Evolutionary conservation across 2,329 filamentous ascomycete genomes (phyloP), one percentile per base, ranked within the genome.

Genomic region (Albifimbria verrucaria): DNA sequence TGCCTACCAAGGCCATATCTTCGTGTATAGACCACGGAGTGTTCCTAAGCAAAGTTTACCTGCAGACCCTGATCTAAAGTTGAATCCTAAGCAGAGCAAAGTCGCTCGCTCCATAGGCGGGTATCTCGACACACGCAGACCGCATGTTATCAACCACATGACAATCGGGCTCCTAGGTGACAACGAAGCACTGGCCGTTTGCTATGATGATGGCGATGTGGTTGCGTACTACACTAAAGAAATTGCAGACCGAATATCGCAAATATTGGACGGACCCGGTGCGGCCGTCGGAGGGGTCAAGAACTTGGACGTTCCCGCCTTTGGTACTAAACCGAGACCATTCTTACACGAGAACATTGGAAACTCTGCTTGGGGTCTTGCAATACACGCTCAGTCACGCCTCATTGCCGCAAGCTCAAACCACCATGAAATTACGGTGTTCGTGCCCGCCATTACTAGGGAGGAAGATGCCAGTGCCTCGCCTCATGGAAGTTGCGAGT

Each of bases 331-430:
- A 4, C 59, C 74, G 54, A 62, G 59, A 51, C 74, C 75, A 0
- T 89, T 96, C 64, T 89, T 96, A 53, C 82, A 85, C 54, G 82
- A 88, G 36, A 92, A 89, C 65, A 91, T 96, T 2, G 82, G 83
- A 1, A 74, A 72, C 22, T 93, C 90, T 55, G 93, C 92, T 2
- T 99, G 94, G 94, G 94, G 93, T 0, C 71, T 96, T 47, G 88
- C 91, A 7, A 80, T 96, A 11, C 93, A 97, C 67, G 80, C 83
- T 56, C 75, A 86, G 57, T 90, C 90, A n/a, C 85, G 92, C 0
- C 75, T 97, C 56, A 88, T 99, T 57, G 94, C 93, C 1, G 87
- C 95, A 39, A 90, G 89, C 61, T 86, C 89, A 0, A 99, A 99
- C 66, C 81, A 79, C 4, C 65, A 66, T 49, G 78, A 81, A 56